Base-by-base conservation (phyloP, 371 early-diverging fungal genomes). In the Capillidium heterosporum region DNA sequence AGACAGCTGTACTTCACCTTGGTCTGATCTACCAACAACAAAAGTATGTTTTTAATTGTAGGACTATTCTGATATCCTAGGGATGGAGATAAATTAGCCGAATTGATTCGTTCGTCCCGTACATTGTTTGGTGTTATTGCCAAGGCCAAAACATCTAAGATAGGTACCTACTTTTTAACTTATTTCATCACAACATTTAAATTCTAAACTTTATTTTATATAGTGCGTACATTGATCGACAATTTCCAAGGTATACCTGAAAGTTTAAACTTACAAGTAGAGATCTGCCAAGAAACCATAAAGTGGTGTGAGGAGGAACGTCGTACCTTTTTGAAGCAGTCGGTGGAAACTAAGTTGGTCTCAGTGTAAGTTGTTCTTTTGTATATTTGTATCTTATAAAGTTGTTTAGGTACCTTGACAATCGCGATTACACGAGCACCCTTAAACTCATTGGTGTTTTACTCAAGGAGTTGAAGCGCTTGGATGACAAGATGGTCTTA, bases 401-500 rank as follows among this genome's bases (percentile, higher is more conserved):
- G 41, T 28, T 28, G 13, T 17, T 28, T 59, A 77, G 77, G 27
- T 85, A 94, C 64, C 75, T 94, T 56, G 93, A 92, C 57, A 88
- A 87, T 73, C 86, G 86, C 65, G 85, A 85, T 84, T 94, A 93
- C 63, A 80, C 90, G 28, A 91, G 92, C 59, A 85, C 96, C 0
- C 70, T 98, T 40, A 71, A 70, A 11, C 70, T 98, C 61, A 93
- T 95, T 39, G 74, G 77, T 39, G 71, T 78, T 39, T 73, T 97
- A 44, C 78, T 92, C 53, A 90, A 87, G 62, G 95, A 95, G 71
- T 77, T 98, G 27, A 98, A 97, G 74, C 89, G 91, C 39, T 71
- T 96, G 59, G 98, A 98, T 75, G 99, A 98, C 75, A 96, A 97
- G 71, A 86, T 88, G 81, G 87, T 91, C 23, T 67, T 97, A 55